Percentiles rank a stretch among this genome's conserved stretches.
These are phyloP conservation scores for Aristolochia contorta DNA, from an alignment of 164 flowering plant species.

Conservation along the genomic window DNA sequence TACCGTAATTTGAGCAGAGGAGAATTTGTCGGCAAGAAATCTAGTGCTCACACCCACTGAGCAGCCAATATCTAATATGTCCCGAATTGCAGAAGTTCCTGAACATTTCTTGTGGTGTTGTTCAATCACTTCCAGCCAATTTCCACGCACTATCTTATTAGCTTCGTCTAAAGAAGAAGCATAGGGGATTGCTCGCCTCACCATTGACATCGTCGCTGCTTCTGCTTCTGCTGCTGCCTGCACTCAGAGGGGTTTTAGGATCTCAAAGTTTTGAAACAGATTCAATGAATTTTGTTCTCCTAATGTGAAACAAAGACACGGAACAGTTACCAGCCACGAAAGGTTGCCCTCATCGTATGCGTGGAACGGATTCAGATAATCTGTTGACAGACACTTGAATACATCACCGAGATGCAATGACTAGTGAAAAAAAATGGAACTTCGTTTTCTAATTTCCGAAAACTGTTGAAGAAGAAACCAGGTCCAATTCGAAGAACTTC, in stretches of 20 bases:
- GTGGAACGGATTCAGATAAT: conserved; percentile 72
- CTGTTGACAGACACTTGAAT: conserved; percentile 20
- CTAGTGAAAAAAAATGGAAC: too few species aligned
- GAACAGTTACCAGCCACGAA: conserved; percentile 54
- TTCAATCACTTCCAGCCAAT: conserved; percentile 55
- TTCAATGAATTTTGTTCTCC: too few species aligned
- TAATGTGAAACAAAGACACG: background rate
- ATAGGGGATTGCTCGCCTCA: conserved; percentile 48
- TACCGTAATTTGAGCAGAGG: conserved; percentile 33
- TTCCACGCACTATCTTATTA: conserved; percentile 42
- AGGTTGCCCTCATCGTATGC: conserved; percentile 83
- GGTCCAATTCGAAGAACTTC: too few species aligned
- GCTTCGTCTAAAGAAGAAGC: conserved; percentile 57
- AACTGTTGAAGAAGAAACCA: too few species aligned
- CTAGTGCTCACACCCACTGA: conserved; percentile 63
- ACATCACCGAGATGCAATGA: too few species aligned
- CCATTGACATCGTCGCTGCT: conserved; percentile 60
- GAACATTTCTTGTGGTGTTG: conserved; percentile 41
- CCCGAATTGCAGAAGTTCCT: conserved; percentile 25
- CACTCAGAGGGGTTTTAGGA: conserved; percentile 1
- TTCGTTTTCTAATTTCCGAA: too few species aligned
- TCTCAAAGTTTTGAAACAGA: too few species aligned
- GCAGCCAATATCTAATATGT: conserved; percentile 61
- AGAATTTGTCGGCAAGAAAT: conserved; percentile 50
- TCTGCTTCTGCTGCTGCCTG: conserved; percentile 87